Percentiles rank a stretch among this genome's conserved stretches.
Evolutionary conservation across 108 stramenopile species (phyloP).

Genomic region (Conticribra guillardii): DNA sequence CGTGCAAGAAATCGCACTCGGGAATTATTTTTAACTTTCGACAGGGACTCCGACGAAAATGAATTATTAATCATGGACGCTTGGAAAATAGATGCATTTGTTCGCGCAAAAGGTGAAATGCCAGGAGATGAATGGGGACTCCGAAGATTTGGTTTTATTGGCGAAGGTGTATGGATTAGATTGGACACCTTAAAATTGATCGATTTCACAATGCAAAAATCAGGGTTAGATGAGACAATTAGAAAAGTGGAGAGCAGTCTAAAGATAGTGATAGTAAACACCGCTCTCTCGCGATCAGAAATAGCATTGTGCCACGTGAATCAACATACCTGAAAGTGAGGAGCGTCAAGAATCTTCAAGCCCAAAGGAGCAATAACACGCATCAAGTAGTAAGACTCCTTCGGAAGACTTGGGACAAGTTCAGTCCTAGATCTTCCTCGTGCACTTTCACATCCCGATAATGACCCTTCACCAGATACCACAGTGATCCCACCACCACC

Average conservation of each 20-base stretch:
- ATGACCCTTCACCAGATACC: constrained; percentile 26
- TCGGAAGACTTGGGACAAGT: constrained; percentile 4
- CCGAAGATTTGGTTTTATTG: constrained; percentile 4
- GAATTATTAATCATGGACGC: too few relatives aligned
- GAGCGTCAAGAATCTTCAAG: constrained; percentile 86
- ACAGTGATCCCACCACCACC: constrained; percentile 19
- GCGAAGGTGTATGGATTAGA: constrained; percentile 67
- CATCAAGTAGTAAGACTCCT: constrained; percentile 67
- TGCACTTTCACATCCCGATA: constrained; percentile 4
- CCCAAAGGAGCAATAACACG: constrained; percentile 78
- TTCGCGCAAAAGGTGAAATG: constrained; percentile 53
- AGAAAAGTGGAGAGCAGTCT: too few relatives aligned
- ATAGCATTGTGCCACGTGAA: neutral
- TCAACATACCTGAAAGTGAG: constrained; percentile 70
- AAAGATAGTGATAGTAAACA: too few relatives aligned
- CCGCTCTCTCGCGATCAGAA: too few relatives aligned
- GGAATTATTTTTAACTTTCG: constrained; percentile 14
- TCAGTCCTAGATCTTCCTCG: neutral
- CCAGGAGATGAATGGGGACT: constrained; percentile 25
- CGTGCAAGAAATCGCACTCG: constrained; percentile 60
- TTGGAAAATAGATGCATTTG: constrained; percentile 57
- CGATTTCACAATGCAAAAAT: constrained; percentile 3
- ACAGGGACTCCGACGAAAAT: too few relatives aligned
- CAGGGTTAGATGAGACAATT: constrained; percentile 46
- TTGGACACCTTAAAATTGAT: constrained; percentile 32